phyloP scores from a whole-genome alignment of 2,329 filamentous ascomycete species.

The Juglanconis sp. region DNA sequence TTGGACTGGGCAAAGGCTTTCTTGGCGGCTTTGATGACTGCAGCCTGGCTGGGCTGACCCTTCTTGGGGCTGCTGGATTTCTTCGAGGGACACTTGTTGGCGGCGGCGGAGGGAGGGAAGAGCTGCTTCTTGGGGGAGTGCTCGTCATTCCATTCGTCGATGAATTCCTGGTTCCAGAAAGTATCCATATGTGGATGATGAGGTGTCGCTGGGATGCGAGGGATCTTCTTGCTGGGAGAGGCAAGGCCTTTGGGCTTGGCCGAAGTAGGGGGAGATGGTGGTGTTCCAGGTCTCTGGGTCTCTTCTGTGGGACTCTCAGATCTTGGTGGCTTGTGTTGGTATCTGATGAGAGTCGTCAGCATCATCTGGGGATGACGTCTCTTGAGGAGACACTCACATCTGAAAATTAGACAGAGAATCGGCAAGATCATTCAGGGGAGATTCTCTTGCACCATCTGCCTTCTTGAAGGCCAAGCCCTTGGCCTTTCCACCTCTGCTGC shows the following conservation, averaged over 20 bases:
- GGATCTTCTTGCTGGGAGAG: conserved; percentile 32
- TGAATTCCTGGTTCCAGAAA: conserved; percentile 58
- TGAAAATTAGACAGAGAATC: neutral
- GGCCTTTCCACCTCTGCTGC: neutral
- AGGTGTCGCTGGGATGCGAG: conserved; percentile 50
- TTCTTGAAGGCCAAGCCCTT: neutral
- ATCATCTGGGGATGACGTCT: neutral
- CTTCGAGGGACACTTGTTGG: conserved; percentile 28
- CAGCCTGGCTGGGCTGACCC: conserved; percentile 21
- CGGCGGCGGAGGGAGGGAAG: conserved; percentile 22
- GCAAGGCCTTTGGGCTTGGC: conserved; percentile 20
- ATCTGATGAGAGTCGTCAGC: conserved; percentile 2
- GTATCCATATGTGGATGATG: conserved; percentile 51
- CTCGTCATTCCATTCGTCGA: conserved; percentile 63
- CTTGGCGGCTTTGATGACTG: conserved; percentile 40
- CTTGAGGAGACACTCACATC: neutral
- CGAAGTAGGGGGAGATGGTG: conserved; percentile 4
- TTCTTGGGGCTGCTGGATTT: conserved; percentile 30
- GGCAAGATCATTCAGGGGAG: neutral
- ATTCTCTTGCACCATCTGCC: neutral
- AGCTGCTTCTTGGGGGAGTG: conserved; percentile 47
- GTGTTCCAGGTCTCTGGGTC: conserved; percentile 10
- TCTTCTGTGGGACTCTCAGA: neutral
- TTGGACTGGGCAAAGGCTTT: conserved; percentile 63
- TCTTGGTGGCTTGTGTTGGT: neutral